These are phyloP conservation scores for Aspergillus avenaceus DNA, from an alignment of 495 filamentous ascomycete genomes.

Conservation along the genomic window DNA sequence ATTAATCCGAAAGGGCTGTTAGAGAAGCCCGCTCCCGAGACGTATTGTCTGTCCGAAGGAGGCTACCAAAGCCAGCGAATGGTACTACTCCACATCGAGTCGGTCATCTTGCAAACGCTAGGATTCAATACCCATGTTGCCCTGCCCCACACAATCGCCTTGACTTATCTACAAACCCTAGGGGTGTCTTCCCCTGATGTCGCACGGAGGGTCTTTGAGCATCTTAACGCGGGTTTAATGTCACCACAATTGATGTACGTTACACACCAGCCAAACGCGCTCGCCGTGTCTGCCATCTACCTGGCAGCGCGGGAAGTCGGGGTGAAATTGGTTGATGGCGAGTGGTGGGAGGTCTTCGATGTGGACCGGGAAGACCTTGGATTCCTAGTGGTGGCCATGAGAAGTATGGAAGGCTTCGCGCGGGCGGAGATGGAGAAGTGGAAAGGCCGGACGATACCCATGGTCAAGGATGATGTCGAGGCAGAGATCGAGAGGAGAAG, in stretches of 20 bases:
- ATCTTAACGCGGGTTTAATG: conserved; percentile 79
- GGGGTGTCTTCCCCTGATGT: conserved; percentile 52
- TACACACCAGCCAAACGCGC: conserved; percentile 80
- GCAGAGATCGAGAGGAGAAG: conserved; percentile 55
- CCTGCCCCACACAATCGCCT: conserved; percentile 79
- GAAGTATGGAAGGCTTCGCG: conserved; percentile 73
- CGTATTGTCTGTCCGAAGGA: conserved; percentile 71
- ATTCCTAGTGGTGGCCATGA: conserved; percentile 84
- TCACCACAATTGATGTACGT: conserved; percentile 87
- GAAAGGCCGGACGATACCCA: conserved; percentile 34
- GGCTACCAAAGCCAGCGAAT: conserved; percentile 59
- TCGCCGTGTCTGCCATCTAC: conserved; percentile 89
- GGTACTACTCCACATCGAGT: conserved; percentile 65
- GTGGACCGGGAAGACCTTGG: conserved; percentile 94
- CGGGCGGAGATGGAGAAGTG: conserved; percentile 47
- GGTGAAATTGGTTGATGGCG: conserved; percentile 69
- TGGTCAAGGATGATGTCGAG: conserved; percentile 54
- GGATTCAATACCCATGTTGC: conserved; percentile 80
- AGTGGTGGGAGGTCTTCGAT: conserved; percentile 99
- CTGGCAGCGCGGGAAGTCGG: conserved; percentile 75
- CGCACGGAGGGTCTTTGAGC: conserved; percentile 59
- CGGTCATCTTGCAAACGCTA: conserved; percentile 67
- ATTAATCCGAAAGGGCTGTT: conserved; percentile 29
- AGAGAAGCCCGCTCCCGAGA: conserved; percentile 43
- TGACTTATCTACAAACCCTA: conserved; percentile 91